Percentiles rank a stretch among this genome's conserved stretches.
phyloP scores from a whole-genome alignment of 768 basidiomycete genomes.

The Suillus luteus region DNA sequence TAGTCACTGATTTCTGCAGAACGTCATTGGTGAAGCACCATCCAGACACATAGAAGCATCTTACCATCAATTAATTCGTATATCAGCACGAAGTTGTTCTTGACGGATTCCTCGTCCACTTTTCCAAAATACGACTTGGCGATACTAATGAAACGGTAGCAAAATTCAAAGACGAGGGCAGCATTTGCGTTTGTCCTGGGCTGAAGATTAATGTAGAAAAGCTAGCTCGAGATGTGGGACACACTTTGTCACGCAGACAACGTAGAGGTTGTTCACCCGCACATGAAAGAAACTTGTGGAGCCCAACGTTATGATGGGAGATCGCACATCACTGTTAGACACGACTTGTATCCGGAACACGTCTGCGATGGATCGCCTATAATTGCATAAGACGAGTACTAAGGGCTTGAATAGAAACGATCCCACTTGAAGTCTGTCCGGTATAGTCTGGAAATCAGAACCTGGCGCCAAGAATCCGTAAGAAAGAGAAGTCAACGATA shows the following conservation, averaged over 20 bases:
- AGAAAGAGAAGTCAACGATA: slow-evolving; percentile 11
- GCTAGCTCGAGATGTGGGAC: slow-evolving; percentile 23
- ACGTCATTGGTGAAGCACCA: slow-evolving; percentile 2
- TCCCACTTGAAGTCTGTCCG: slow-evolving; percentile 94
- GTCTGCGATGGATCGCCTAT: slow-evolving; percentile 92
- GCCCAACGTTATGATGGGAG: slow-evolving; percentile 95
- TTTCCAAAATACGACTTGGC: slow-evolving; percentile 97
- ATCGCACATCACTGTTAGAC: slow-evolving; percentile 94
- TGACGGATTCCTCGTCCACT: slow-evolving; percentile 95
- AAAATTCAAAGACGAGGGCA: slow-evolving; percentile 96
- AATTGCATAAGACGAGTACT: background rate
- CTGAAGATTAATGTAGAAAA: slow-evolving; percentile 7
- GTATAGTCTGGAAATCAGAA: slow-evolving; percentile 94
- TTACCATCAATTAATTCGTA: slow-evolving; percentile 97
- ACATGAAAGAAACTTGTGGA: slow-evolving; percentile 99
- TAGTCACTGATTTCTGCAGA: slow-evolving; percentile 94
- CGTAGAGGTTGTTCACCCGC: slow-evolving; percentile 90
- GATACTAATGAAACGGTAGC: slow-evolving; percentile 94
- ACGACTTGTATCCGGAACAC: slow-evolving; percentile 99
- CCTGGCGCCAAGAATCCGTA: slow-evolving; percentile 43
- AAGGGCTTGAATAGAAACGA: slow-evolving; percentile 17
- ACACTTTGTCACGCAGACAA: slow-evolving; percentile 95
- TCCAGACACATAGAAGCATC: slow-evolving; percentile 22
- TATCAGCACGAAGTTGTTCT: slow-evolving; percentile 98
- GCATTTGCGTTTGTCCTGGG: slow-evolving; percentile 93